These are phyloP conservation scores for Aspergillus cejpii DNA, from an alignment of 2,329 filamentous ascomycete species.

Conservation along the genomic window DNA sequence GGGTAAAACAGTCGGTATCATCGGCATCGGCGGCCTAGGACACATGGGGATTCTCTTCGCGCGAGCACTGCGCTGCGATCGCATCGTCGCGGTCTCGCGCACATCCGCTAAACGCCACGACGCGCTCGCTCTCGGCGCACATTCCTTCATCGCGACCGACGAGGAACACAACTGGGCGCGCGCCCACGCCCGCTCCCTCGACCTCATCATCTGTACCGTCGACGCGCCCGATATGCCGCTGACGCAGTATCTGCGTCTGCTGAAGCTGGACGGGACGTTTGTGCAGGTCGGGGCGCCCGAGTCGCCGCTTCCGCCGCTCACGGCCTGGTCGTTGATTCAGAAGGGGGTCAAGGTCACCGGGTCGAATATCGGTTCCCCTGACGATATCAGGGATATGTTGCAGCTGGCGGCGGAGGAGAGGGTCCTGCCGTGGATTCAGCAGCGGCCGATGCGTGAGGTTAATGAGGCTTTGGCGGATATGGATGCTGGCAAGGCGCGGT, in stretches of 20 bases:
- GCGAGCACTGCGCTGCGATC: constrained; percentile 61
- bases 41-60: constrained; percentile 68
- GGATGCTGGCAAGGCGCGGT: constrained; percentile 42
- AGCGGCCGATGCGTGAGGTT: constrained; percentile 38
- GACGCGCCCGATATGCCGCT: constrained; percentile 57
- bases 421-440: constrained; percentile 41
- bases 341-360: constrained; percentile 52
- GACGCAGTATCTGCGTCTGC: constrained; percentile 53
- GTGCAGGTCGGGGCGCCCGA: constrained; percentile 64
- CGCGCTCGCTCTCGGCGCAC: constrained; percentile 49
- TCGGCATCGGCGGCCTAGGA: constrained; percentile 67
- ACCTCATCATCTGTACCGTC: constrained; percentile 55
- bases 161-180: constrained; percentile 51
- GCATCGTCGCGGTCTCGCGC: constrained; percentile 52
- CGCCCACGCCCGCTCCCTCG: constrained; percentile 44
- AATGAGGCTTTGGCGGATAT: constrained; percentile 42
- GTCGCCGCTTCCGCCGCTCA: constrained; percentile 48
- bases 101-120: constrained; percentile 47
- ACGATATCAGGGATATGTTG: constrained; percentile 43
- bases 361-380: constrained; percentile 38
- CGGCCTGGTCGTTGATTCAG: constrained; percentile 52
- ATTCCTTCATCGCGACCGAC: constrained; percentile 52
- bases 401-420: constrained; percentile 38
- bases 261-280: constrained; percentile 55
- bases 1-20: constrained; percentile 63